Base-by-base conservation (phyloP, 371 early-diverging fungal species). In the Dichotomocladium elegans region DNA sequence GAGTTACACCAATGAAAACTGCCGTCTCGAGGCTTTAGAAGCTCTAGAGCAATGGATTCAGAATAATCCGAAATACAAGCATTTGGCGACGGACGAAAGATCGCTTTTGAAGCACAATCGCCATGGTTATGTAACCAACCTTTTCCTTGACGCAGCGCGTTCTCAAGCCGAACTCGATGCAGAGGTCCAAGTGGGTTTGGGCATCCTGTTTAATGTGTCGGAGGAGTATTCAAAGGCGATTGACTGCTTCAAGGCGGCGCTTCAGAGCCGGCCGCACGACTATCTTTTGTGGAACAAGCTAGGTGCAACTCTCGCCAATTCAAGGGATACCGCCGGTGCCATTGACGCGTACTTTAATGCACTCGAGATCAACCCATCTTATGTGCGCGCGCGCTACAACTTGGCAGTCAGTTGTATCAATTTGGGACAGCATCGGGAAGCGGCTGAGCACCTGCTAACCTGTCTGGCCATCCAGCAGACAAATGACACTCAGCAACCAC, bases 281-380 rank as follows among this genome's bases (percentile, higher is more conserved):
- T 95, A 95, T 70, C 75, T 92, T 60, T 78, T 96, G 35, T 98
- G 95, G 95, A 96, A 96, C 79, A 91, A 89, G 60, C 81, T 96
- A 29, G 99, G 97, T 15, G 99, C 99, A 0, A 98, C 97, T 0
- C 78, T 94, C 29, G 97, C 98, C 29, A 97, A 97, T 61, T 82
- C 89, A 3, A 77, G 82, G 11, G 76, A 88, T 40, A 82, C 86
- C 14, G 49, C 70, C 12, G 75, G 83, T 19, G 96, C 98, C 9
- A 88, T 96, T 12, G 94, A 93, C 21, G 95, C 96, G 29, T 98
- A 98, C 63, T 88, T 85, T 50, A 79, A 86, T 22, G 99, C 98
- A 2, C 77, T 98, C 17, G 86, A 93, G 63, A 81, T 98, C 54
- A 94, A 96, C 41, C 99, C 99, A 1, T 81, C 86, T 15, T 98